Conservation (phyloP, 2,329 filamentous ascomycete genomes). For the Scedosporium boydii region DNA sequence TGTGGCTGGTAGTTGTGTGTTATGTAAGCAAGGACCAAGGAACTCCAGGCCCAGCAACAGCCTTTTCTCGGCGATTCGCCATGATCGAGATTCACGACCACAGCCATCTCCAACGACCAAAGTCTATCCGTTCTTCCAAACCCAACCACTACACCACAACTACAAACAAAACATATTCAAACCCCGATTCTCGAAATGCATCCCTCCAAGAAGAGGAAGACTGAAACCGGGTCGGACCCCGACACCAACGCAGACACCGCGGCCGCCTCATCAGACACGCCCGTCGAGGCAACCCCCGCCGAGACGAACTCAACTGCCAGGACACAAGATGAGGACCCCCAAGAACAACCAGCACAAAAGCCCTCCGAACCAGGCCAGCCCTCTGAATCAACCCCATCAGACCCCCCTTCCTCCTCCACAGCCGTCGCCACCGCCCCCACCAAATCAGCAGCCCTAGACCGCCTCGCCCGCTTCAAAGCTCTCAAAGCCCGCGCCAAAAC, state of each 20-base stretch:
- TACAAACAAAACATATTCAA: background rate
- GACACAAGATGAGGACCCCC: background rate
- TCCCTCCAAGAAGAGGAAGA: constrained; percentile 5
- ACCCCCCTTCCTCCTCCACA: constrained; percentile 6
- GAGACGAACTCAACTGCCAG: constrained; percentile 4
- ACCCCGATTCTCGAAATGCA: background rate
- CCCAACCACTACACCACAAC: background rate
- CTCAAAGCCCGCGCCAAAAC: constrained; percentile 72
- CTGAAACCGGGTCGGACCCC: background rate
- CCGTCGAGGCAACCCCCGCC: background rate
- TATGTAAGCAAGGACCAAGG: background rate
- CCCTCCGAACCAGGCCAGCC: constrained; percentile 7
- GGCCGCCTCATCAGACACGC: constrained; percentile 9
- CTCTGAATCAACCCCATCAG: constrained; percentile 10
- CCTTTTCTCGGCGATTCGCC: background rate
- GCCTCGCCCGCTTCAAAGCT: constrained; percentile 75
- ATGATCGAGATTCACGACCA: background rate
- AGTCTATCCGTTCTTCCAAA: background rate
- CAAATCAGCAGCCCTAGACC: constrained; percentile 40
- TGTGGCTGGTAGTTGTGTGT: background rate
- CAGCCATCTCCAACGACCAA: background rate
- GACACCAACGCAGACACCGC: constrained; percentile 3
- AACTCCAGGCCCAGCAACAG: no score
- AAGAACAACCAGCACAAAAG: background rate
- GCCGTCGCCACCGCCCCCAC: constrained; percentile 20